phyloP scores from a whole-genome alignment of 176 grass and related monocot species.

The Echinochloa phyllopogon region DNA sequence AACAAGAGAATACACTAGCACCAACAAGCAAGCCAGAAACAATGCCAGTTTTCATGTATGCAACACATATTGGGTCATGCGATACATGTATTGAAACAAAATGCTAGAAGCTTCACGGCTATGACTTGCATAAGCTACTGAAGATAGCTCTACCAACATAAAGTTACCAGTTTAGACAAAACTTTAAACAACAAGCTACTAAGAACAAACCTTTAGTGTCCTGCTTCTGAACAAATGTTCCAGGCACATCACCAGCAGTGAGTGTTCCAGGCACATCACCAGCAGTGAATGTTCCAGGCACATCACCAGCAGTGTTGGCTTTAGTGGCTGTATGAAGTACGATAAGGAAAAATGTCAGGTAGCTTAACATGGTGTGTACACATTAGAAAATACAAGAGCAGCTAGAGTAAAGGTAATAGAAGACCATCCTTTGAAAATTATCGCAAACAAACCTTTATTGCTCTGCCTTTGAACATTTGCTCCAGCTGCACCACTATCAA shows the following conservation, averaged over 20 bases:
- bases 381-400: background rate
- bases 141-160: background rate
- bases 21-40: background rate
- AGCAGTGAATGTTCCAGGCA: background rate
- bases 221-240: constrained; percentile 21
- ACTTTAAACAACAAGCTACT: background rate
- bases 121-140: background rate
- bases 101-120: background rate
- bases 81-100: background rate
- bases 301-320: constrained; percentile 21
- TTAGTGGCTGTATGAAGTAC: constrained; percentile 13
- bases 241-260: background rate
- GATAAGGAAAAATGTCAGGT: constrained; percentile 11
- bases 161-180: background rate
- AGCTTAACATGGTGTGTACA: background rate
- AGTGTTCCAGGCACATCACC: background rate
- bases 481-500: constrained; percentile 19
- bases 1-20: background rate
- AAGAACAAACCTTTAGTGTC: constrained; percentile 33
- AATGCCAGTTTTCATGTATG: background rate
- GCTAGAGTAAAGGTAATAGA: constrained; percentile 20
- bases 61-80: background rate
- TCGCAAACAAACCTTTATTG: constrained; percentile 36
- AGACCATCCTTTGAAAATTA: constrained; percentile 5
- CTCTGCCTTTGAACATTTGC: constrained; percentile 2